These are phyloP conservation scores for Cnidoscolus chayamansa DNA, from an alignment of 441 rosid genomes.

Conservation along the genomic window DNA sequence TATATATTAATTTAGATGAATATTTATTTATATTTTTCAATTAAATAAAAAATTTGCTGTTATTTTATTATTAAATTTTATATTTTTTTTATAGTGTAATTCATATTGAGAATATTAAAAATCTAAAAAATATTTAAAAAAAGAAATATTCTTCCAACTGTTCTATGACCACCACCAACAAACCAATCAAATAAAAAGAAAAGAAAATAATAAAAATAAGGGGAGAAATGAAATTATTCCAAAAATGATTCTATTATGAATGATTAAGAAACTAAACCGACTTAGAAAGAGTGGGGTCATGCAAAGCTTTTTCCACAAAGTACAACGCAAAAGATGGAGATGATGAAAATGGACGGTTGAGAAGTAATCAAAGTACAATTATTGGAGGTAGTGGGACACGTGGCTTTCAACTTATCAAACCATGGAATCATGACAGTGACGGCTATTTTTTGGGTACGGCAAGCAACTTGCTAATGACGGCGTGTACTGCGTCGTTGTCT, in stretches of 20 bases:
- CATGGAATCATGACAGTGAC: conserved; percentile 16
- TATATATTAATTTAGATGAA: background rate
- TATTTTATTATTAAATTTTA: too few species aligned
- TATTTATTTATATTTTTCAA: background rate
- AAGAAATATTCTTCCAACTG: background rate
- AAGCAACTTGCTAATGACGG: conserved; percentile 24
- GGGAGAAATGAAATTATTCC: background rate
- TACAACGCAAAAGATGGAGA: conserved; percentile 16
- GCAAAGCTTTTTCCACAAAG: conserved; percentile 24
- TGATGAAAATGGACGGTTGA: conserved; percentile 26
- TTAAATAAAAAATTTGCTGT: too few species aligned
- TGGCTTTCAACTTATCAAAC: conserved; percentile 10
- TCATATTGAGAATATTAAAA: background rate
- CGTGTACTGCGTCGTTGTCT: conserved; percentile 29
- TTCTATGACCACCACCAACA: background rate
- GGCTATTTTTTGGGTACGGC: conserved; percentile 23
- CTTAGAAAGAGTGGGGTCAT: conserved; percentile 4
- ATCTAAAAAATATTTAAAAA: background rate
- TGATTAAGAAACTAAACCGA: background rate
- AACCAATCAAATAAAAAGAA: background rate
- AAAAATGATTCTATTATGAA: background rate
- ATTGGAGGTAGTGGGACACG: conserved; percentile 29
- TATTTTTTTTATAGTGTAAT: background rate
- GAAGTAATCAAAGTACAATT: conserved; percentile 24
- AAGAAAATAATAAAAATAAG: background rate